A percentile compares a stretch with the other conserved stretches of the same genome.
Conservation (phyloP, 352 stramenopile species). For the Phytophthora citrophthora region DNA sequence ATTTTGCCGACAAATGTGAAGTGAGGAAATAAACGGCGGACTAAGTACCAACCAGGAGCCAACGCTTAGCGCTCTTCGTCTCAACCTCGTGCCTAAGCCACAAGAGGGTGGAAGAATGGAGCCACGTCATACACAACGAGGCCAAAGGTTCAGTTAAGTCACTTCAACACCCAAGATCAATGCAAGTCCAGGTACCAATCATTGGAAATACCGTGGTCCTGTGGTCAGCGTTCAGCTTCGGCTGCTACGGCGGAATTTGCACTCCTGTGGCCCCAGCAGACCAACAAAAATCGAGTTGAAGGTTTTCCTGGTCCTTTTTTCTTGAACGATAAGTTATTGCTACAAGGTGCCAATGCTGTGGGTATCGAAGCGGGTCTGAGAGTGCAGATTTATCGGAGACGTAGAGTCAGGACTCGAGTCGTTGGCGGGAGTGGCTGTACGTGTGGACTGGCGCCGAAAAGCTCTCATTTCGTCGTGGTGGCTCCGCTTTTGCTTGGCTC, state of each 20-base stretch:
- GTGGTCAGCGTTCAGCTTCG: slow-evolving; percentile 6
- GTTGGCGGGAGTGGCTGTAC: slow-evolving; percentile 1
- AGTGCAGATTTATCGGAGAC: not conserved
- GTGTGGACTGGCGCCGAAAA: slow-evolving; percentile 14
- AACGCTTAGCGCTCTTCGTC: slow-evolving; percentile 6
- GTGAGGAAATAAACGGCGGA: slow-evolving; percentile 16
- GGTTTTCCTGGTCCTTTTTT: not conserved
- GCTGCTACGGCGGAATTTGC: slow-evolving; percentile 6
- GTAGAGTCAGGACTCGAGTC: not conserved
- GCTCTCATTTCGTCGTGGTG: slow-evolving; percentile 22
- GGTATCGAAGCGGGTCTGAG: slow-evolving; percentile 6
- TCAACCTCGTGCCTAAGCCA: slow-evolving; percentile 11
- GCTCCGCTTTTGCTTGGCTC: slow-evolving; percentile 33
- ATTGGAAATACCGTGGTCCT: too few species aligned
- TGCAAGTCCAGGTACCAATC: not conserved
- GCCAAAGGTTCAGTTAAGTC: slow-evolving; percentile 25
- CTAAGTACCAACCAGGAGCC: slow-evolving; percentile 1
- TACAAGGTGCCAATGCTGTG: slow-evolving; percentile 25
- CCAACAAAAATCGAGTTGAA: not conserved
- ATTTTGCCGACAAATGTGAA: slow-evolving; percentile 24
- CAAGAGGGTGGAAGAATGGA: slow-evolving; percentile 22
- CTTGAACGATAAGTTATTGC: not conserved
- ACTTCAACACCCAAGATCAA: slow-evolving; percentile 12
- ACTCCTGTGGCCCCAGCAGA: slow-evolving; percentile 4
- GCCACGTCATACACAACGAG: slow-evolving; percentile 1